Evolutionary conservation across 331 rosid genomes (phyloP), one percentile per base, ranked within the genome.

Genomic region (Prunus yedoensis): DNA sequence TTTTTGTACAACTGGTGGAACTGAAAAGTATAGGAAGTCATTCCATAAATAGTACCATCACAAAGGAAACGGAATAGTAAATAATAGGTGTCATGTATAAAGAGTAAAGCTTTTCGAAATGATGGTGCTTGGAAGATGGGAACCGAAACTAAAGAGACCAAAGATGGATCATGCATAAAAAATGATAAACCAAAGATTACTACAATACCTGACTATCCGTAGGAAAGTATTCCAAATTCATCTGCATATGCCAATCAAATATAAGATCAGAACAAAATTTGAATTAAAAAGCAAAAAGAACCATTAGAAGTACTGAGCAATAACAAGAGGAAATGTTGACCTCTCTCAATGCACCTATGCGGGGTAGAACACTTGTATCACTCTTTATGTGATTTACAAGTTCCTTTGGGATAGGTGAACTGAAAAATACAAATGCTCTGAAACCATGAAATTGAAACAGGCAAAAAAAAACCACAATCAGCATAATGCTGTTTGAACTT

Each of bases 171-270:
- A 56, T 23, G 35, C 56, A 66, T 70, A 41, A 54, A 49, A 72
- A 83, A 17, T 41, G 51, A 71, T 18, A 10, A 61, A 73, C 78
- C 61, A 3, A 35, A 79, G 53, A 65, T 23, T 62, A 71, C 63
- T 18, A 76, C 63, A 78, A 53, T 87, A 94, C 99, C 99, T 94
- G 99, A 58, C 83, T 88, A 62, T 92, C 99, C 64, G 85, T 81
- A 6, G 97, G 96, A 83, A 92, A 94, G 81, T 94, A 94, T 81
- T 94, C 99, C 54, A 94, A 84, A 85, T 94, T 94, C 97, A 91
- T 92, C 99, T 94, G 90, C 77, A 86, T 71, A 77, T 67, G 54
- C 63, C 79, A 77, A 69, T 43, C 23, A 66, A 77, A 75, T 59
- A 43, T 20, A 75, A 21, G 30, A 80, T 65, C 66, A 60, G 49